phyloP scores from a whole-genome alignment of 305 asterid genomes.

The Withania somnifera region DNA sequence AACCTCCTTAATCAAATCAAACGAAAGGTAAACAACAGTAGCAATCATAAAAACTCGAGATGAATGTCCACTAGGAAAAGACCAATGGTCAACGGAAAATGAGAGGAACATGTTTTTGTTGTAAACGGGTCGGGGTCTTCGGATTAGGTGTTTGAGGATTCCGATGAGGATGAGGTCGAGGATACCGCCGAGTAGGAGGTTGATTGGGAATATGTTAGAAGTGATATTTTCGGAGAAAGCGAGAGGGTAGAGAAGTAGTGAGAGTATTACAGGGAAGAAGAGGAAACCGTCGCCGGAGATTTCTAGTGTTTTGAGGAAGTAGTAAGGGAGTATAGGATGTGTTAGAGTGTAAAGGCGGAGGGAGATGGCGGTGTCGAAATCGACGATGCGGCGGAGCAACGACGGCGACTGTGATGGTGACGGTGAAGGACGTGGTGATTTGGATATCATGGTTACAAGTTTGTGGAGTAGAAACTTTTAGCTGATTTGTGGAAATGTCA shows the following conservation, averaged over 20 bases:
- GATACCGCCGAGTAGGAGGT: conserved; percentile 53
- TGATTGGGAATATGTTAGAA: conserved; percentile 24
- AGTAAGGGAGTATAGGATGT: conserved; percentile 55
- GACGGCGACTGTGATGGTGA: conserved; percentile 22
- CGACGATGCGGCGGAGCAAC: conserved; percentile 32
- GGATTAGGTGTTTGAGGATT: conserved; percentile 45
- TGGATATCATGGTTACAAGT: conserved; percentile 14
- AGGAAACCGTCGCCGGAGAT: conserved; percentile 91
- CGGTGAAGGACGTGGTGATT: conserved; percentile 10
- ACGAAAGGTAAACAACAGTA: conserved; percentile 24
- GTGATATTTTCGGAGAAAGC: conserved; percentile 7
- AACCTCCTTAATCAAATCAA: conserved; percentile 15
- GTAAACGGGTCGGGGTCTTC: conserved; percentile 79
- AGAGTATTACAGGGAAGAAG: conserved; percentile 60
- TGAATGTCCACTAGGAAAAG: conserved; percentile 88
- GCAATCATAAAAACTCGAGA: conserved; percentile 70
- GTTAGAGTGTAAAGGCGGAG: conserved; percentile 53
- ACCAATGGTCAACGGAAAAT: conserved; percentile 88
- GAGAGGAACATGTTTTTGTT: conserved; percentile 67
- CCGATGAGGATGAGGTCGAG: conserved; percentile 58
- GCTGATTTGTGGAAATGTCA: neutral
- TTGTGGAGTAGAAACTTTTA: neutral
- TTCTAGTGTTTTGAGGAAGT: conserved; percentile 64
- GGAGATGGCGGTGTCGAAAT: conserved; percentile 54
- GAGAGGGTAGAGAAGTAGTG: conserved; percentile 34